These are phyloP conservation scores for Colletotrichum sp. DNA, from an alignment of 2,329 filamentous ascomycete genomes.

Conservation along the genomic window DNA sequence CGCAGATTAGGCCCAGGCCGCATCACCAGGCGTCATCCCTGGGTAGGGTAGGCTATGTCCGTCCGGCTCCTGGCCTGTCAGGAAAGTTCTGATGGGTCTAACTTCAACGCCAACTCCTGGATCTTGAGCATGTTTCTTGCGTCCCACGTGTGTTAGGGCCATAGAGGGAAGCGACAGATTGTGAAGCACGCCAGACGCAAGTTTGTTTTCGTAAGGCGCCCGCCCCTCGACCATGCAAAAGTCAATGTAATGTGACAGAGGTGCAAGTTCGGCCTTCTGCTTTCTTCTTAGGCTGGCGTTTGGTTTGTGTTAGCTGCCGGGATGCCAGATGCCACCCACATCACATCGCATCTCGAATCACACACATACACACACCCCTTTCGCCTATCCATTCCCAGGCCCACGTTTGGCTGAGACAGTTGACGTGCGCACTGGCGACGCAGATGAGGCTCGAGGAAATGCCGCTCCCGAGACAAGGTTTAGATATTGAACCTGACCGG, in stretches of 20 bases:
- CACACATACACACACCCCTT: neutral
- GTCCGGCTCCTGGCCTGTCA: neutral
- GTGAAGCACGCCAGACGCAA: neutral
- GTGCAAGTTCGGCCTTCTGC: neutral
- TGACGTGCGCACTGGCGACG: neutral
- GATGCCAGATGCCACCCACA: neutral
- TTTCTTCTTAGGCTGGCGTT: neutral
- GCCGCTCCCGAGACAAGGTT: constrained; percentile 15
- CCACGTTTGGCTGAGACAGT: constrained; percentile 12
- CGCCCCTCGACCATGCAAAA: neutral
- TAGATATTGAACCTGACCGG: neutral
- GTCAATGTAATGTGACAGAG: neutral
- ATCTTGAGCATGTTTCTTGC: neutral
- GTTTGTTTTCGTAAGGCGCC: constrained; percentile 1
- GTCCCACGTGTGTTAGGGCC: neutral
- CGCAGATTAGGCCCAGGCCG: neutral
- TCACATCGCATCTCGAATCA: neutral
- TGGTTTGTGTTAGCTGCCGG: neutral
- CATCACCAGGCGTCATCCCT: neutral
- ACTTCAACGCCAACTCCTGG: neutral
- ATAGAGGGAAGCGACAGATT: neutral
- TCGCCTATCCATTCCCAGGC: neutral
- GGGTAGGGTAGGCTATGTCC: neutral
- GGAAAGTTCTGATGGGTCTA: neutral
- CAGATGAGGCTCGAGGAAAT: constrained; percentile 6